These are phyloP conservation scores for Xylaria sp. DNA, from an alignment of 2,329 filamentous ascomycete species.

Conservation along the genomic window DNA sequence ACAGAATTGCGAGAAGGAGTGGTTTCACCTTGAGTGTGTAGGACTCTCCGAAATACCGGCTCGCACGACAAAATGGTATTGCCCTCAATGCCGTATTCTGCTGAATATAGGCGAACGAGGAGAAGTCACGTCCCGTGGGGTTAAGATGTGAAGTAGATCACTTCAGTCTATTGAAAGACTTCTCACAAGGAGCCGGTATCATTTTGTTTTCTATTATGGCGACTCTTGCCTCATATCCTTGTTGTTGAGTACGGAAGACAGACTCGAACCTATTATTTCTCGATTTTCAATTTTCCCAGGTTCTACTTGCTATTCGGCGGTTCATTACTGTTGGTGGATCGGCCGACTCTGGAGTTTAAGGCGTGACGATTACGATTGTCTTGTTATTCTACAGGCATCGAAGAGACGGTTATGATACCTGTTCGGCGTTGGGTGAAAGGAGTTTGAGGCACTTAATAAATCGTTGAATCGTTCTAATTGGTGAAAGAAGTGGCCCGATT, in stretches of 20 bases:
- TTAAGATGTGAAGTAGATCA: slow-evolving; percentile 54
- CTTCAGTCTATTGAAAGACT: not conserved
- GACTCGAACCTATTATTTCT: not conserved
- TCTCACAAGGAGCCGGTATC: not conserved
- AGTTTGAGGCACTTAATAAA: slow-evolving; percentile 9
- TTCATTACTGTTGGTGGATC: not conserved
- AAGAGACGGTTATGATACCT: slow-evolving; percentile 26
- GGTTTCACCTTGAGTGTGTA: slow-evolving; percentile 86
- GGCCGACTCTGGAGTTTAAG: slow-evolving; percentile 7
- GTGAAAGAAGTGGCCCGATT: not conserved
- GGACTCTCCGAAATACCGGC: slow-evolving; percentile 74
- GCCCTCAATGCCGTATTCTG: slow-evolving; percentile 75
- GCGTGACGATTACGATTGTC: slow-evolving; percentile 11
- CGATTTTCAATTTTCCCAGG: not conserved
- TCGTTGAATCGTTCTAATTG: not conserved
- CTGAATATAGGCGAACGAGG: slow-evolving; percentile 72
- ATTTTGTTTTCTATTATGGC: slow-evolving; percentile 3
- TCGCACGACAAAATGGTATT: slow-evolving; percentile 84
- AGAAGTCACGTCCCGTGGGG: slow-evolving; percentile 68
- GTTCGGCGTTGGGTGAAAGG: slow-evolving; percentile 25
- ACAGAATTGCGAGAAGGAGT: slow-evolving; percentile 79
- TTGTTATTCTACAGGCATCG: not conserved
- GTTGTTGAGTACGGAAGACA: not conserved
- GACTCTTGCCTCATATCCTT: not conserved
- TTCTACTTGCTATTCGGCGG: not conserved